Conservation (phyloP, 345 rosid genomes). For the Acer yangbiense region DNA sequence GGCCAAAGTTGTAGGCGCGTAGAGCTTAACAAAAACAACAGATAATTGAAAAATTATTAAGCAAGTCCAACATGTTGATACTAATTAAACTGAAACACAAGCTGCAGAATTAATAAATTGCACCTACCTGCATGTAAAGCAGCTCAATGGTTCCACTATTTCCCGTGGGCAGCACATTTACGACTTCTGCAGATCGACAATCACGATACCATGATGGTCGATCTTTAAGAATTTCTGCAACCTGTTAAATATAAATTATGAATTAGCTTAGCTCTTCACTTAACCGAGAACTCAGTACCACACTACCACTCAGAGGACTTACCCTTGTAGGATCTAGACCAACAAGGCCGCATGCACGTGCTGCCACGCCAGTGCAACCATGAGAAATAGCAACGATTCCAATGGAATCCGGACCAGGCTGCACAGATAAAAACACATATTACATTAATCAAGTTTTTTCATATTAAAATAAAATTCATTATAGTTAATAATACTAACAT, state of each 20-base stretch:
- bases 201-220: constrained; percentile 90
- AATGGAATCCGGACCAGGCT: constrained; percentile 99
- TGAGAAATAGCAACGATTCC: constrained; percentile 99
- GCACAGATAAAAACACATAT: constrained; percentile 22
- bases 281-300: not conserved
- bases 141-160: constrained; percentile 97
- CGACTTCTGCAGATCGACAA: constrained; percentile 87
- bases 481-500: not conserved
- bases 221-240: constrained; percentile 97
- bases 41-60: not conserved
- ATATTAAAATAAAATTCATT: not conserved
- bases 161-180: constrained; percentile 83
- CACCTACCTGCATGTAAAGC: constrained; percentile 87
- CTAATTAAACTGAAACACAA: not conserved
- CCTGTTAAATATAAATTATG: constrained; percentile 40
- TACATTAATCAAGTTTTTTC: not conserved
- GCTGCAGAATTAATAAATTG: not conserved
- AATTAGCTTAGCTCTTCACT: not conserved
- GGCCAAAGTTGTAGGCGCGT: constrained; percentile 96
- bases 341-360: constrained; percentile 98
- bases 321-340: constrained; percentile 98
- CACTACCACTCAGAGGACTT: constrained; percentile 23
- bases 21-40: constrained; percentile 49
- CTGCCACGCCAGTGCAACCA: constrained; percentile 96
- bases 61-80: not conserved